Evolutionary conservation across 1,139 yeast species (phyloP).

Genomic region (Yamadazyma trypodendri): DNA sequence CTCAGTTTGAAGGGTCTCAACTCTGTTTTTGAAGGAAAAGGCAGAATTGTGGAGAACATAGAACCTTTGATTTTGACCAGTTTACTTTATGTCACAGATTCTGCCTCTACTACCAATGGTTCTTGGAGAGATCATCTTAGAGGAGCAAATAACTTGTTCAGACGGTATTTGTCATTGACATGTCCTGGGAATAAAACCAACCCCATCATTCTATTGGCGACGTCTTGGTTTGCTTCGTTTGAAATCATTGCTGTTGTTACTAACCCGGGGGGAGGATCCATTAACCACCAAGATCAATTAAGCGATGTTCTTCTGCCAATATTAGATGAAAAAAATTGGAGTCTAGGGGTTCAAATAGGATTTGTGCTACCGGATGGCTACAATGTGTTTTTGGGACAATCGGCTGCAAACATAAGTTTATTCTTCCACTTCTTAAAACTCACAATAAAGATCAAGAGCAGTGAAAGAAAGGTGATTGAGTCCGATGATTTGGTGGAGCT

Average conservation of each 20-base stretch:
- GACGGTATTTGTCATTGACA: constrained; percentile 14
- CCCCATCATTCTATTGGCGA: constrained; percentile 13
- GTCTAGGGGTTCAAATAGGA: constrained; percentile 19
- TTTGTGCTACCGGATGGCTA: constrained; percentile 17
- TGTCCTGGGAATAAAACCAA: background rate
- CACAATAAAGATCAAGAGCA: constrained; percentile 12
- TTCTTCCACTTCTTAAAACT: constrained; percentile 15
- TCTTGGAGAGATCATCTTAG: constrained; percentile 19
- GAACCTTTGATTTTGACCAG: constrained; percentile 19
- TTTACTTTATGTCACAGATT: constrained; percentile 18
- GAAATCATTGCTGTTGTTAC: constrained; percentile 20
- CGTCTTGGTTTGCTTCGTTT: constrained; percentile 21
- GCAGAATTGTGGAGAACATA: constrained; percentile 12
- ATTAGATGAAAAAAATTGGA: constrained; percentile 20
- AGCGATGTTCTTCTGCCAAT: constrained; percentile 16
- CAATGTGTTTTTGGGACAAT: constrained; percentile 17
- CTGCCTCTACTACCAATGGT: constrained; percentile 15
- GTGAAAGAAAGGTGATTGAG: constrained; percentile 6
- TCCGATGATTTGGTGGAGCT: constrained; percentile 14
- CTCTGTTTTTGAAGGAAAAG: constrained; percentile 13
- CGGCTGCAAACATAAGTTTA: constrained; percentile 13
- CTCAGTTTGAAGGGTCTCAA: constrained; percentile 15
- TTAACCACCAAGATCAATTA: constrained; percentile 13
- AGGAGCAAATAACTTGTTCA: constrained; percentile 19
- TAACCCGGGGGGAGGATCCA: constrained; percentile 19